Evolutionary conservation across 306 rosid genomes (phyloP).

Genomic region (Astragalus glycyphyllos): DNA sequence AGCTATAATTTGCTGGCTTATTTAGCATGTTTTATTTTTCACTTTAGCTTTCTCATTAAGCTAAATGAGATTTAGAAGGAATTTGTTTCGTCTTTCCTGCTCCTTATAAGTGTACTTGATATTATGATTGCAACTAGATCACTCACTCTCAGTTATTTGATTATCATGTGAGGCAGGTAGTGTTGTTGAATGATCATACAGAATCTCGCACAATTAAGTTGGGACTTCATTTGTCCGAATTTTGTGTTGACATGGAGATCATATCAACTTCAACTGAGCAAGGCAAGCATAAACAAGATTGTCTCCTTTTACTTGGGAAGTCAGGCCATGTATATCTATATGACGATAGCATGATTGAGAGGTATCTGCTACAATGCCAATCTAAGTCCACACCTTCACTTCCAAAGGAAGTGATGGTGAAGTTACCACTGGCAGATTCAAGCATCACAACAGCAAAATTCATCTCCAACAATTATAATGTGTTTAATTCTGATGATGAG

Average conservation of each 20-base stretch:
- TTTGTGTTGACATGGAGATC: conserved; percentile 77
- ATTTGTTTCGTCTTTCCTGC: neutral
- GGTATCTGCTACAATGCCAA: conserved; percentile 77
- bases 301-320: conserved; percentile 72
- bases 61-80: conserved; percentile 10
- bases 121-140: conserved; percentile 21
- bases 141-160: conserved; percentile 29
- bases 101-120: conserved; percentile 3
- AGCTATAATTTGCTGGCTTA: neutral
- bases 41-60: conserved; percentile 25
- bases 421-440: conserved; percentile 74
- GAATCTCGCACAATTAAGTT: conserved; percentile 83
- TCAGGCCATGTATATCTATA: conserved; percentile 71
- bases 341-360: conserved; percentile 74
- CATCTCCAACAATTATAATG: conserved; percentile 57
- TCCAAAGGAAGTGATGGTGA: conserved; percentile 72
- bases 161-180: conserved; percentile 58
- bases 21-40: neutral
- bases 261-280: conserved; percentile 70
- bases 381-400: conserved; percentile 73
- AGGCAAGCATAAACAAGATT: conserved; percentile 72
- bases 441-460: conserved; percentile 71
- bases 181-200: conserved; percentile 74
- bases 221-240: conserved; percentile 78
- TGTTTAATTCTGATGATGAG: conserved; percentile 62